Evolutionary conservation across 2,329 filamentous ascomycete genomes (phyloP).

Genomic region (Shiraia bambusicola): DNA sequence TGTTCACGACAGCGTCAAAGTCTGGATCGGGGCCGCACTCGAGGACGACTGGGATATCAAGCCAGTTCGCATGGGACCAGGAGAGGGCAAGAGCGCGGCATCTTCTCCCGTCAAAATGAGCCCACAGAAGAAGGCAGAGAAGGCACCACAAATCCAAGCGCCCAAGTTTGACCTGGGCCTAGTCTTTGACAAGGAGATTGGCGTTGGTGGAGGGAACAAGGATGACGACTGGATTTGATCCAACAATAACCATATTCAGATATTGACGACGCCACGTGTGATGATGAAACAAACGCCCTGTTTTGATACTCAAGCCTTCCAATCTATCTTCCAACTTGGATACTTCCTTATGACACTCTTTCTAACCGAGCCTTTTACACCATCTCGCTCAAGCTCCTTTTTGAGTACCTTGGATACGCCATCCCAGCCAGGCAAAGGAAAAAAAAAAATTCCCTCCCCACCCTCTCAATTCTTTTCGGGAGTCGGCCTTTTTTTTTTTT

Average conservation of each 20-base stretch:
- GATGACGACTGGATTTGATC: slow-evolving; percentile 39
- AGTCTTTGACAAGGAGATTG: slow-evolving; percentile 35
- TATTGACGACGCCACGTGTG: too few species aligned
- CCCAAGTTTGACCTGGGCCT: slow-evolving; percentile 42
- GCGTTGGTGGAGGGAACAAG: slow-evolving; percentile 17
- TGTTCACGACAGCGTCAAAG: slow-evolving; percentile 83
- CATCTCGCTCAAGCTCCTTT: too few species aligned
- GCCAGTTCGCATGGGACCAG: slow-evolving; percentile 72
- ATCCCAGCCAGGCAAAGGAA: too few species aligned
- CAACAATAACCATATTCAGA: background rate
- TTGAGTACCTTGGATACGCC: too few species aligned
- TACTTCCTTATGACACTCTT: too few species aligned
- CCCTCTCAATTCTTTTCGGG: too few species aligned
- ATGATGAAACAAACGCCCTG: too few species aligned
- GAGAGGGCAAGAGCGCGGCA: slow-evolving; percentile 37
- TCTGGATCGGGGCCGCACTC: slow-evolving; percentile 83
- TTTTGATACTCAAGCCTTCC: too few species aligned
- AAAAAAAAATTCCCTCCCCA: too few species aligned
- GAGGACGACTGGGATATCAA: slow-evolving; percentile 87
- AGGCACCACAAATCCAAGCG: slow-evolving; percentile 40
- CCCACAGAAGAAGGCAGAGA: slow-evolving; percentile 44
- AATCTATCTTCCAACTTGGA: too few species aligned
- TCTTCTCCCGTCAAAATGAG: slow-evolving; percentile 42
- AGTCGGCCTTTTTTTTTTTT: too few species aligned
- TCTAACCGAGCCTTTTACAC: too few species aligned